These are phyloP conservation scores for Chloris gayana DNA, from an alignment of 176 grass and related monocot genomes.

Conservation along the genomic window DNA sequence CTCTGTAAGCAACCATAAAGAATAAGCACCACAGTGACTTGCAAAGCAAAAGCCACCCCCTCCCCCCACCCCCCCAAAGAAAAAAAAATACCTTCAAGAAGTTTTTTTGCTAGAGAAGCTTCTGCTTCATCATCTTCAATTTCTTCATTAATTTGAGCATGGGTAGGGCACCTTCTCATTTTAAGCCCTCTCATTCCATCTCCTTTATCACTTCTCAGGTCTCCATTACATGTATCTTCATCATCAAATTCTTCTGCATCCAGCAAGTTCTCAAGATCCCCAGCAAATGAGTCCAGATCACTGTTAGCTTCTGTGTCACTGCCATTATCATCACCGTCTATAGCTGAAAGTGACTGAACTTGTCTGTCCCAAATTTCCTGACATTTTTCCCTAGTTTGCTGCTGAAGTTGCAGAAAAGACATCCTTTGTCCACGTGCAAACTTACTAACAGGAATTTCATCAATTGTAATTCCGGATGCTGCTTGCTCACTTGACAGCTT, in stretches of 20 bases:
- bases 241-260: conserved; percentile 92
- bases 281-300: conserved; percentile 97
- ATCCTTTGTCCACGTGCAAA: conserved; percentile 98
- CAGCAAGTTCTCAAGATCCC: conserved; percentile 96
- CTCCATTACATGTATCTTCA: conserved; percentile 66
- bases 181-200: conserved; percentile 75
- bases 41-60: conserved; percentile 30
- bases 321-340: conserved; percentile 73
- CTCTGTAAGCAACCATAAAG: conserved; percentile 55
- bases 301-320: conserved; percentile 84
- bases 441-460: conserved; percentile 87
- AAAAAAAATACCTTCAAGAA: conserved; percentile 80
- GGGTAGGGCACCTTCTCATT: conserved; percentile 80
- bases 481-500: conserved; percentile 98
- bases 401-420: conserved; percentile 96
- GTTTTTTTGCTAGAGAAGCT: conserved; percentile 66
- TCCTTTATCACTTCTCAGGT: conserved; percentile 58
- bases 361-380: conserved; percentile 99
- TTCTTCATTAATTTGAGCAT: conserved; percentile 72
- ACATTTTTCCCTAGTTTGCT: conserved; percentile 96
- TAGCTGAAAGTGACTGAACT: conserved; percentile 83
- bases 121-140: conserved; percentile 92
- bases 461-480: conserved; percentile 77
- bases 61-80: too few relatives aligned
- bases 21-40: conserved; percentile 24